Evolutionary conservation across 306 rosid genomes (phyloP).

Genomic region (Arachis stenosperma): DNA sequence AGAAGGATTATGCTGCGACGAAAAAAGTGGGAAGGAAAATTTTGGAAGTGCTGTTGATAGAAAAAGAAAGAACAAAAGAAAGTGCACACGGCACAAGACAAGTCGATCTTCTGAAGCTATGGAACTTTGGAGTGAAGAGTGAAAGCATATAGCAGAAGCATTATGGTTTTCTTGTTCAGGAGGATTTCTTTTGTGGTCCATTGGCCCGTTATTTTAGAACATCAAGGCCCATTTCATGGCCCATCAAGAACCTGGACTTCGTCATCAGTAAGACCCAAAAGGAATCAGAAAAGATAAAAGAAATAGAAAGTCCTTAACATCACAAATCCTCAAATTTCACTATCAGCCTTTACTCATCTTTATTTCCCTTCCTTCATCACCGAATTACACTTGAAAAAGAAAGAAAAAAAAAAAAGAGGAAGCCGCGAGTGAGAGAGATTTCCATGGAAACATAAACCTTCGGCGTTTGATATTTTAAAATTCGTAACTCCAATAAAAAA

Average conservation of each 20-base stretch:
- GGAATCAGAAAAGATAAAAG: too few species aligned
- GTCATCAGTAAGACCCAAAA: background rate
- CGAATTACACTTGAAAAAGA: too few species aligned
- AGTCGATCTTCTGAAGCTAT: background rate
- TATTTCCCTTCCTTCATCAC: too few species aligned
- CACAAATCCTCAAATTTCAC: too few species aligned
- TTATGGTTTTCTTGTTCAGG: conserved; percentile 2
- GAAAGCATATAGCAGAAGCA: background rate
- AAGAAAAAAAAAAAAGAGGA: too few species aligned
- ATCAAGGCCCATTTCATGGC: background rate
- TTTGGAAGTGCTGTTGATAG: background rate
- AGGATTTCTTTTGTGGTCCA: conserved; percentile 20
- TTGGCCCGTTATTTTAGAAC: background rate
- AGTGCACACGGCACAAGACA: background rate
- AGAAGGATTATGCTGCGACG: conserved; percentile 2
- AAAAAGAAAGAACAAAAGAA: background rate
- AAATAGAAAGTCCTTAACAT: too few species aligned
- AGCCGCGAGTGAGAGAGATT: too few species aligned
- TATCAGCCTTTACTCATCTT: too few species aligned
- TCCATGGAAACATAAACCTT: too few species aligned
- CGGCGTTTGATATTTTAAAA: too few species aligned
- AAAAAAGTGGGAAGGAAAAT: background rate
- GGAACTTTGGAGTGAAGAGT: background rate
- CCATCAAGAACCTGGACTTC: background rate
- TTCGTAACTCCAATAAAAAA: too few species aligned